Evolutionary conservation across 306 rosid species (phyloP), one percentile per base, ranked within the genome.

Genomic region (Quercus ilex): DNA sequence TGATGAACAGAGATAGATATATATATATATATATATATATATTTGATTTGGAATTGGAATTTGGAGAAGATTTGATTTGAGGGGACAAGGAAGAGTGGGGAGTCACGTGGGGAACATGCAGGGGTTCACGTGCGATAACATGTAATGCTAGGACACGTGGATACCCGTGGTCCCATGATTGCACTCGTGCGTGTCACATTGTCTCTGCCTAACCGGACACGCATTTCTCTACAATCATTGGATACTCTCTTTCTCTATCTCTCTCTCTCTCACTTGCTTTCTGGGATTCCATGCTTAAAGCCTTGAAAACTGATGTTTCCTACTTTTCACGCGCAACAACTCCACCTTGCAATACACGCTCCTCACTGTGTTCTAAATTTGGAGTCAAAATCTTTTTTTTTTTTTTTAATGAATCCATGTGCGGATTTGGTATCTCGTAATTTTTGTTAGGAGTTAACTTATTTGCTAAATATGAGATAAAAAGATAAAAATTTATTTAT

Each of bases 181-280:
- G 83, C 91, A 81, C 91, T 84, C 91, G 96, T 91, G 96, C 85
- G 91, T 85, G 89, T 86, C 83, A 64, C 83, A 38, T 81, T 89
- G 96, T 86, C 88, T 52, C 83, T 84, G 85, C 73, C 55, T 21
- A 64, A 72, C 82, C 81, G 70, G 85, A 89, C 93, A 87, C 84
- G 52, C 84, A 84, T 69, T 57, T 77, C 85, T 51, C 71, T 69
- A 77, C 93, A 87, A 89, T 89, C 89, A 89, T 89, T 89, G 89
- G 93, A 83, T 81, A 41, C 87, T 77, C 63, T 60, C 78, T 41
- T 38, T 38, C 46, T 41, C 11, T 38, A 10, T 38, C 10, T 7
- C 11, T 7, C 46, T 38, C 46, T 7, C 3, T 38, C 10, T 38
- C 19, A 12, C 65, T 55, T 11, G 3, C 15, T 41, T 63, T 64